Conservation (phyloP, 345 rosid genomes). For the Acer saccharum region DNA sequence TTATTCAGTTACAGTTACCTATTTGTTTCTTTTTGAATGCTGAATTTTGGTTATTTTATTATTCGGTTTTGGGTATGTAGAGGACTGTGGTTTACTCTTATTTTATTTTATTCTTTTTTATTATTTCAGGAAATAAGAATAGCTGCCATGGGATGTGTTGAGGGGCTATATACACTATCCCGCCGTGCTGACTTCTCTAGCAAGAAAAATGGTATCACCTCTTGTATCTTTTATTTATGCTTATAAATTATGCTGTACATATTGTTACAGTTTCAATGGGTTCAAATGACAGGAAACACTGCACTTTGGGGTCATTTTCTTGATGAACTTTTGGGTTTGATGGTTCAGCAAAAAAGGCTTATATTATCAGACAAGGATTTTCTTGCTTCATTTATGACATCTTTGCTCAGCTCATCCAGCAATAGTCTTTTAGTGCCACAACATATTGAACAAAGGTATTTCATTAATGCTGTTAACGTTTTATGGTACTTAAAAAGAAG, state of each 20-base stretch:
- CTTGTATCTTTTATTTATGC: not conserved
- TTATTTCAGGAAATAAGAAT: conserved; percentile 57
- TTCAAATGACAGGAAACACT: conserved; percentile 59
- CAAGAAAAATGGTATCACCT: conserved; percentile 82
- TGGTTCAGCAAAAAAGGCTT: conserved; percentile 75
- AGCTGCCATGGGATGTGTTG: conserved; percentile 85
- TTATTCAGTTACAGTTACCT: not conserved
- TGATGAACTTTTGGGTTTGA: conserved; percentile 68
- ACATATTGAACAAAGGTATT: conserved; percentile 70
- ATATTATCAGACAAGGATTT: conserved; percentile 74
- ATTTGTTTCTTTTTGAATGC: not conserved
- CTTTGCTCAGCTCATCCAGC: conserved; percentile 62
- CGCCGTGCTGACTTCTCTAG: conserved; percentile 59
- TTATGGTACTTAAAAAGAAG: not conserved
- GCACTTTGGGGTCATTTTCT: conserved; percentile 66
- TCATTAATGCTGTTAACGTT: not conserved
- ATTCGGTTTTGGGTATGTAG: not conserved
- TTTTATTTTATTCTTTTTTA: not conserved
- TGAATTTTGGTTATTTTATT: not conserved
- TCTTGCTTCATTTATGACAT: conserved; percentile 74
- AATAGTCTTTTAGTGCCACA: conserved; percentile 63
- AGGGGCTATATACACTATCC: conserved; percentile 54
- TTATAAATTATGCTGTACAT: not conserved
- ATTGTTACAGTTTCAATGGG: conserved; percentile 7
- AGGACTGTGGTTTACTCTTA: not conserved